Base-by-base conservation (phyloP, 495 filamentous ascomycete species). In the Xylaria flabelliformis region DNA sequence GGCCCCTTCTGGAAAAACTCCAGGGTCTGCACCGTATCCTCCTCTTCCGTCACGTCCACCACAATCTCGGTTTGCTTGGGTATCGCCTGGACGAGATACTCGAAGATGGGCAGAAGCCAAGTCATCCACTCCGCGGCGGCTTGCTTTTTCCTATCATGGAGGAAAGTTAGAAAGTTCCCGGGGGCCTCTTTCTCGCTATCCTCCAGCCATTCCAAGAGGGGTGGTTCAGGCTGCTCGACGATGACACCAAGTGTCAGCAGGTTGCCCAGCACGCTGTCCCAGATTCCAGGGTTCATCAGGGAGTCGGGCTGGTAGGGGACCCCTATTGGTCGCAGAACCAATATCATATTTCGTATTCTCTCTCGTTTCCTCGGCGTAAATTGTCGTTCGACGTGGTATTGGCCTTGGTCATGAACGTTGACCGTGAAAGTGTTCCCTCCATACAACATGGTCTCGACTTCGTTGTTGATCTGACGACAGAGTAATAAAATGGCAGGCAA, bases 71-170 rank as follows among this genome's bases (percentile, higher is more conserved):
- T 48, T 6, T 56, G 56, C 39, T 41, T 34, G 32, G 67, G 67
- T 24, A 69, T 39, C 5, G 53, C 67, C 36, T n/a, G 67, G 36
- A 56, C 51, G 46, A 69, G 67, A 15, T 69, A 69, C 67, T 69
- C 67, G 12, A 61, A 69, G 67, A 69, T 44, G 34, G 67, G 67
- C n/a, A 61, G 36, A 8, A 69, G 67, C 67, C 67, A 69, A 5
- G 56, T 61, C 67, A 56, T 69, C 67, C 67, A 69, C 67, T 69
- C 41, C 26, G n/a, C 67, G 15, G 41, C 64, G 6, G 64, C 64
- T 8, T 53, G 29, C 34, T 10, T 69, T 13, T 44, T 69, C 67
- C 53, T 39, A 1, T 56, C 53, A n/a, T 32, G 44, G 13, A 66
- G 64, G 46, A 66, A 66, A 8, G 26, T 17, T 19, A 51, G 46